Evolutionary conservation across 129 eudicot genomes (phyloP).

Genomic region (Erigeron canadensis): DNA sequence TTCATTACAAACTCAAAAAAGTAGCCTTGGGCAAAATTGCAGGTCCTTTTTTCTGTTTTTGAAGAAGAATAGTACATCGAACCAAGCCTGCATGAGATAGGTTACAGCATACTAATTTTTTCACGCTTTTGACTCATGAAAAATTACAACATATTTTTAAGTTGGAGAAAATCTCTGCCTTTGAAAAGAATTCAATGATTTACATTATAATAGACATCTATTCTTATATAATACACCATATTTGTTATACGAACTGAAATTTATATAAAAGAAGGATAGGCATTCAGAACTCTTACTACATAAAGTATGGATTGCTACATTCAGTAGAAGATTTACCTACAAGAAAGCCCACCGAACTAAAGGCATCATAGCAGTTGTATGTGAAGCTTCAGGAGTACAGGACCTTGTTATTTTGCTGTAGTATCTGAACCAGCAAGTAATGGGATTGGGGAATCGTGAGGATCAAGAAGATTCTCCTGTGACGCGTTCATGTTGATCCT

Average conservation of each 20-base stretch:
- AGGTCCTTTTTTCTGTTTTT: background rate
- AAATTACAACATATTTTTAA: background rate
- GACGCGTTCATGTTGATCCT: slow-evolving; percentile 92
- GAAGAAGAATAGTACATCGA: background rate
- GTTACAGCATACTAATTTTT: background rate
- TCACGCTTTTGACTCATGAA: background rate
- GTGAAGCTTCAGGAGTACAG: background rate
- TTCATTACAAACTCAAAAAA: background rate
- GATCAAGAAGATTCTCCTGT: slow-evolving; percentile 59
- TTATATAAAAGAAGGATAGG: slow-evolving; percentile 9
- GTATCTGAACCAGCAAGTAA: slow-evolving; percentile 28
- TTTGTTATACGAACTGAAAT: background rate
- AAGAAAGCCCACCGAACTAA: slow-evolving; percentile 22
- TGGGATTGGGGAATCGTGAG: slow-evolving; percentile 29
- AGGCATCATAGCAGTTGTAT: slow-evolving; percentile 22
- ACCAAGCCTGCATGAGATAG: background rate
- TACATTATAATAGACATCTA: slow-evolving; percentile 22
- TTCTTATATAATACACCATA: slow-evolving; percentile 17
- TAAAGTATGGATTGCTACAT: slow-evolving; percentile 11
- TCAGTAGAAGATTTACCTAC: slow-evolving; percentile 19
- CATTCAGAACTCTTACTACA: slow-evolving; percentile 23
- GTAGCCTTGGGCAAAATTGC: background rate
- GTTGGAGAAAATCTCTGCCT: background rate
- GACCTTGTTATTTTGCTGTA: slow-evolving; percentile 30
- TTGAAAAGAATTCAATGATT: background rate